These are phyloP conservation scores for Xerocomus cyaneibrunnescens DNA, from an alignment of 1,284 basidiomycete species.

Conservation along the genomic window DNA sequence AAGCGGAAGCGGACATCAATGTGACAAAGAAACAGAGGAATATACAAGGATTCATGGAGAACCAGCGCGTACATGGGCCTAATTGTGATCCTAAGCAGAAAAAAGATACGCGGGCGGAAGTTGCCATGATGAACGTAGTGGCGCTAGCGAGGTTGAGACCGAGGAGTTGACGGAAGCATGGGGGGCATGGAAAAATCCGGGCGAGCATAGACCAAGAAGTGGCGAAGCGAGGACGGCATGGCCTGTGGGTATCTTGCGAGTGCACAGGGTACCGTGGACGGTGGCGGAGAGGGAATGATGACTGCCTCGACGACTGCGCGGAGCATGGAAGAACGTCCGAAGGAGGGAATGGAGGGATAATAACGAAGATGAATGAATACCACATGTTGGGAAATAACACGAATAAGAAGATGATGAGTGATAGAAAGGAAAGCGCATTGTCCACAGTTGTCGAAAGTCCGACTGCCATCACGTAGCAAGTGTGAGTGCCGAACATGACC, in stretches of 20 bases:
- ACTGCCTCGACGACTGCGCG: slow-evolving; percentile 21
- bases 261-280: slow-evolving; percentile 12
- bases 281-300: slow-evolving; percentile 17
- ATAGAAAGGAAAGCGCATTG: slow-evolving; percentile 29
- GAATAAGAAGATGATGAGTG: slow-evolving; percentile 24
- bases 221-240: slow-evolving; percentile 19
- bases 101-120: slow-evolving; percentile 13
- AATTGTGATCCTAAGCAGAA: slow-evolving; percentile 7
- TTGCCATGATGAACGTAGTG: slow-evolving; percentile 13
- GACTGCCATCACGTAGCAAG: slow-evolving; percentile 25
- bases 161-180: slow-evolving; percentile 30
- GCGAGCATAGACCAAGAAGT: slow-evolving; percentile 22
- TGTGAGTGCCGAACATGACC: slow-evolving; percentile 19
- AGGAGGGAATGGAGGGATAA: slow-evolving; percentile 21
- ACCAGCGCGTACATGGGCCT: slow-evolving; percentile 3
- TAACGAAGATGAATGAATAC: slow-evolving; percentile 22
- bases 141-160: slow-evolving; percentile 11
- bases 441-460: slow-evolving; percentile 28
- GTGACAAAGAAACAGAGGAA: slow-evolving; percentile 4
- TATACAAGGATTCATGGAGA: slow-evolving; percentile 11
- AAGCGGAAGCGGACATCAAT: slow-evolving; percentile 2
- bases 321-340: slow-evolving; percentile 29
- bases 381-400: slow-evolving; percentile 30
- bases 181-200: slow-evolving; percentile 25
- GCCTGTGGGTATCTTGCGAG: slow-evolving; percentile 26